A percentile compares a stretch with the other conserved stretches of the same genome.
Conservation (phyloP, 2,329 filamentous ascomycete species). For the Cladosporium colombiae region DNA sequence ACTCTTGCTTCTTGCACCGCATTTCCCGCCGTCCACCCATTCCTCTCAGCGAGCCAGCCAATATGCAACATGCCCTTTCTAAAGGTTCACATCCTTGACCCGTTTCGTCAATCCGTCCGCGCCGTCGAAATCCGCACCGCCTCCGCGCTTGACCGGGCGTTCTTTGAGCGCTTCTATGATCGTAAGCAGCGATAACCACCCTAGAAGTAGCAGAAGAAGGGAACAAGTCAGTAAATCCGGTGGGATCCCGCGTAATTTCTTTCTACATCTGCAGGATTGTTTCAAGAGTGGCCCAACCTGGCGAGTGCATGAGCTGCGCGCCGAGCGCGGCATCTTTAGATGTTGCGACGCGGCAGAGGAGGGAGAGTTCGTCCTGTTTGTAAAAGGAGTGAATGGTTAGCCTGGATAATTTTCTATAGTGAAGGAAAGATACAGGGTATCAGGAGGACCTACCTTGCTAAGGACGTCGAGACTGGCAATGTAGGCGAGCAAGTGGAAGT, state of each 20-base stretch:
- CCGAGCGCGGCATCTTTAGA: conserved; percentile 78
- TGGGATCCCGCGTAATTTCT: conserved; percentile 1
- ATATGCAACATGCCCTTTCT: not conserved
- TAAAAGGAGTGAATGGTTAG: not conserved
- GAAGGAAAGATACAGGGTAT: not conserved
- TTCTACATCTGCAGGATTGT: conserved; percentile 67
- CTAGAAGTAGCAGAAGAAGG: conserved; percentile 29
- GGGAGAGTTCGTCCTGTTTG: conserved; percentile 77
- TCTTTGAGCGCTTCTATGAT: conserved; percentile 98
- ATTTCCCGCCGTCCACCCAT: not conserved
- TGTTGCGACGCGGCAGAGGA: conserved; percentile 82
- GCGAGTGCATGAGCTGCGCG: conserved; percentile 79
- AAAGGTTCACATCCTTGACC: conserved; percentile 28
- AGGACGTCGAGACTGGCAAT: conserved; percentile 78
- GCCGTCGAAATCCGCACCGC: conserved; percentile 27
- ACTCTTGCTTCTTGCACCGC: not conserved
- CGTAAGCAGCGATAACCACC: conserved; percentile 62
- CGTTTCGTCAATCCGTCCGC: conserved; percentile 32
- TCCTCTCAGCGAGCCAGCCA: not conserved
- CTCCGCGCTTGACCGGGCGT: conserved; percentile 64
- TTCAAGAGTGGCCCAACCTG: conserved; percentile 92
- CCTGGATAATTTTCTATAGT: not conserved
- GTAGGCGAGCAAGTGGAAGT: conserved; percentile 93
- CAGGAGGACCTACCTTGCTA: conserved; percentile 65
- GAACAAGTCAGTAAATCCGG: conserved; percentile 28